A percentile compares a stretch with the other conserved stretches of the same genome.
Evolutionary conservation across 805 yeast species (phyloP).

Genomic region (Barnettozyma sucrosica): DNA sequence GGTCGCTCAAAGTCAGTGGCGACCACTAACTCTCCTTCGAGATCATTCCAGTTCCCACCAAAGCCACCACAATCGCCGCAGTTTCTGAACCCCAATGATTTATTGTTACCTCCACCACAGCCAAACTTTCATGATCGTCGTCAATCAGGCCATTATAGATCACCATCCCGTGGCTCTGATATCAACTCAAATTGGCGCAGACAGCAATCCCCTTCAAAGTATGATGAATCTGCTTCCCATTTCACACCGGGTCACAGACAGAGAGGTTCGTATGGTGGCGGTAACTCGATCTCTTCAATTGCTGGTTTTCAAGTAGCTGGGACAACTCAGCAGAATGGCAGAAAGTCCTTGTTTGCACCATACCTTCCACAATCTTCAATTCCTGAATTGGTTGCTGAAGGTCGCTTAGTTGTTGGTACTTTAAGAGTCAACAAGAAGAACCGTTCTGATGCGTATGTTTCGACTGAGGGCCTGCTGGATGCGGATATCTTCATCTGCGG

Average conservation of each 20-base stretch:
- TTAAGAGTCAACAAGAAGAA: constrained; percentile 93
- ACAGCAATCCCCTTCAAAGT: constrained; percentile 32
- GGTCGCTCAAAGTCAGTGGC: constrained; percentile 23
- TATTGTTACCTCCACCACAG: constrained; percentile 24
- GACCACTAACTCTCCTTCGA: constrained; percentile 36
- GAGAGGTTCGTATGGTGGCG: constrained; percentile 66
- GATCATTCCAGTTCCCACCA: constrained; percentile 67
- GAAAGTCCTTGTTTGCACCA: constrained; percentile 90
- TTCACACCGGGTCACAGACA: constrained; percentile 79
- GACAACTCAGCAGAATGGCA: constrained; percentile 26
- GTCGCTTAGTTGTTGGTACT: constrained; percentile 86
- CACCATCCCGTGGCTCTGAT: constrained; percentile 34
- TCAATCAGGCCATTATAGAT: constrained; percentile 35
- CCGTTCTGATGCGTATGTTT: constrained; percentile 96
- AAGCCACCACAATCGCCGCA: constrained; percentile 43
- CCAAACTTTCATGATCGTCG: constrained; percentile 32
- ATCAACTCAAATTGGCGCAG: constrained; percentile 56
- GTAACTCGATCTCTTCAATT: constrained; percentile 41
- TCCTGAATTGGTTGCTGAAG: constrained; percentile 85
- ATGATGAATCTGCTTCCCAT: constrained; percentile 22
- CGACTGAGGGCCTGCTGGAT: constrained; percentile 91
- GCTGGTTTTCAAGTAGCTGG: constrained; percentile 20
- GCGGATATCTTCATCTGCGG: constrained; percentile 98
- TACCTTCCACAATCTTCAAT: constrained; percentile 90
- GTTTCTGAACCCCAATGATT: constrained; percentile 23